Evolutionary conservation across 768 basidiomycete species (phyloP).

Genomic region (Lyophyllum semitale): DNA sequence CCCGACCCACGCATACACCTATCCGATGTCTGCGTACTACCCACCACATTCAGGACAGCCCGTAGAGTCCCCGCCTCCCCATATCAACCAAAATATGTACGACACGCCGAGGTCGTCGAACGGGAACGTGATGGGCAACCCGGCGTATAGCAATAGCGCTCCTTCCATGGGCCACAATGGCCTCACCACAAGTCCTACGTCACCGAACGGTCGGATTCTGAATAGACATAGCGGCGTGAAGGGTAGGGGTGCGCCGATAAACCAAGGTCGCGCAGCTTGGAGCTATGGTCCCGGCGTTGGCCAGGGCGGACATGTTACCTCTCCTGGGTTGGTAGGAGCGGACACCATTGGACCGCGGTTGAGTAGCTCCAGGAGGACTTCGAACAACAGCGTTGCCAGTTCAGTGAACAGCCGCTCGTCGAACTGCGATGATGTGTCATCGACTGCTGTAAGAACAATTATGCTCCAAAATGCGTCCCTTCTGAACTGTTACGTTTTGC

Average conservation of each 20-base stretch:
- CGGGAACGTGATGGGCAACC: conserved; percentile 22
- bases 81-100: conserved; percentile 26
- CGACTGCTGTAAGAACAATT: conserved; percentile 65
- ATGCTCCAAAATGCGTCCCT: conserved; percentile 1
- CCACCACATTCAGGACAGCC: conserved; percentile 22
- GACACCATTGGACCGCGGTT: conserved; percentile 70
- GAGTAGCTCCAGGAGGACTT: conserved; percentile 54
- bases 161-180: conserved; percentile 30
- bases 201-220: conserved; percentile 32
- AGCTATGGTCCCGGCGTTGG: conserved; percentile 69
- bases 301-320: conserved; percentile 42
- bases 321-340: conserved; percentile 29
- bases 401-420: conserved; percentile 57
- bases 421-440: conserved; percentile 72
- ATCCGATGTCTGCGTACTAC: conserved; percentile 31
- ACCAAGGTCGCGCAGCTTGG: conserved; percentile 56
- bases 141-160: conserved; percentile 23
- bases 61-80: conserved; percentile 27
- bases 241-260: conserved; percentile 30
- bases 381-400: conserved; percentile 48
- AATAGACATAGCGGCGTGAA: conserved; percentile 31
- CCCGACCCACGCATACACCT: conserved; percentile 30
- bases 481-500: conserved; percentile 11
- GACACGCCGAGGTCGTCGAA: conserved; percentile 28
- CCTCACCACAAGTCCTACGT: conserved; percentile 23